These are phyloP conservation scores for Spatholobus suberectus DNA, from an alignment of 306 rosid species.

Conservation along the genomic window DNA sequence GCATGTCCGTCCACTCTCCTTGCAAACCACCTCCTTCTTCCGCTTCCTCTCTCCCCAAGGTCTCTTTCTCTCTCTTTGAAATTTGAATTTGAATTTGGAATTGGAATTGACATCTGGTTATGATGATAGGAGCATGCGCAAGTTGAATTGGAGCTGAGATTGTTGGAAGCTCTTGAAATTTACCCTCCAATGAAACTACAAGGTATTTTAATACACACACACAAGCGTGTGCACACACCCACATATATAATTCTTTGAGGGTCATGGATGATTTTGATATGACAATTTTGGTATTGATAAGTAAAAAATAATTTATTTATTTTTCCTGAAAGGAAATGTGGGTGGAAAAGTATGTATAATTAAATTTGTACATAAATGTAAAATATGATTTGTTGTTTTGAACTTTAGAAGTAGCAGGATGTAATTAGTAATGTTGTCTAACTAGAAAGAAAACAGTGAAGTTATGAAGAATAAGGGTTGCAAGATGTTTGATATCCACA, in stretches of 20 bases:
- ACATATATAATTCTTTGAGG: background rate
- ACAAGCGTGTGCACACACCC: too few relatives aligned
- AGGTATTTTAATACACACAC: constrained; percentile 43
- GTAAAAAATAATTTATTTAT: background rate
- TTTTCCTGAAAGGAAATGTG: background rate
- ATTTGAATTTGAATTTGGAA: background rate
- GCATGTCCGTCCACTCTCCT: constrained; percentile 93
- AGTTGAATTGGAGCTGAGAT: constrained; percentile 85
- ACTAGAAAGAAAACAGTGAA: background rate
- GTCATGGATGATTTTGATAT: constrained; percentile 3
- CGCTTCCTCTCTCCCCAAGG: constrained; percentile 92
- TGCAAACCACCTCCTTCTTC: constrained; percentile 98
- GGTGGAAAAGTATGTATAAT: background rate
- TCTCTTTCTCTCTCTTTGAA: constrained; percentile 38
- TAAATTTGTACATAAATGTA: background rate
- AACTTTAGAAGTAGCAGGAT: background rate
- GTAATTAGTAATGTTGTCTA: background rate
- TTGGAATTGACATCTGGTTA: constrained; percentile 21
- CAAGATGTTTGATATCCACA: constrained; percentile 6
- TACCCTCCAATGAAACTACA: constrained; percentile 80
- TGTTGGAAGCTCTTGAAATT: constrained; percentile 82
- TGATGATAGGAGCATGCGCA: constrained; percentile 73
- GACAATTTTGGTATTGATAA: background rate
- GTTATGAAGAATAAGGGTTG: constrained; percentile 1
- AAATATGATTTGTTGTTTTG: background rate